Evolutionary conservation across 345 rosid species (phyloP).

Genomic region (Hibiscus syriacus): DNA sequence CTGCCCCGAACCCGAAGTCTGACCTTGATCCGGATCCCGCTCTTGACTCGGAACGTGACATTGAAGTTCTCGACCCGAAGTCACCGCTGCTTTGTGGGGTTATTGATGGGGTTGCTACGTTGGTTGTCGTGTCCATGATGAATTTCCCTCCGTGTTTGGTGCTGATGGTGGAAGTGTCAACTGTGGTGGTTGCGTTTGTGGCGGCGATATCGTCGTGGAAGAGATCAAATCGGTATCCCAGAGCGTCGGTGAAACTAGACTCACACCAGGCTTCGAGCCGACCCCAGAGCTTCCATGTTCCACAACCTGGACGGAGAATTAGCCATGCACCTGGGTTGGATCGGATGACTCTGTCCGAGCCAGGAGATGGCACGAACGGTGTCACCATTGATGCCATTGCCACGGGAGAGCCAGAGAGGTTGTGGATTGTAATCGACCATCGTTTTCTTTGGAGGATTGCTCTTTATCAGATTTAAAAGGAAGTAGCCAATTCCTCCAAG

Average conservation of each 20-base stretch:
- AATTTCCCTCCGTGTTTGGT: constrained; percentile 73
- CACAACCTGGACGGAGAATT: constrained; percentile 63
- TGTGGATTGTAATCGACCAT: constrained; percentile 88
- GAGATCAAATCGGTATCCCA: constrained; percentile 71
- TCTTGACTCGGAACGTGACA: constrained; percentile 33
- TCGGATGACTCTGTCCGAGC: constrained; percentile 65
- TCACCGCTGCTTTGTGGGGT: too few species aligned
- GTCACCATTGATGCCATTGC: constrained; percentile 99
- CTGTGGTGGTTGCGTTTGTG: constrained; percentile 21
- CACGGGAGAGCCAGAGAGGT: constrained; percentile 91
- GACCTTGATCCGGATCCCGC: constrained; percentile 71
- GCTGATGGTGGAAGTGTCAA: constrained; percentile 41
- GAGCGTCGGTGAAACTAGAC: constrained; percentile 33
- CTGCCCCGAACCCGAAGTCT: too few species aligned
- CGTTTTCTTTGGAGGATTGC: constrained; percentile 61
- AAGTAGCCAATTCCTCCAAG: constrained; percentile 39
- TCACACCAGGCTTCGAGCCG: constrained; percentile 93
- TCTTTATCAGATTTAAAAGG: constrained; percentile 48
- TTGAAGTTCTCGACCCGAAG: constrained; percentile 55
- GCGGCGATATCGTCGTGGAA: constrained; percentile 48
- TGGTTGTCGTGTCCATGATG: constrained; percentile 52
- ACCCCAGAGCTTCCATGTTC: constrained; percentile 97
- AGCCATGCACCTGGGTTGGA: constrained; percentile 97
- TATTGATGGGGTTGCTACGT: too few species aligned
- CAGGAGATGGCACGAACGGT: constrained; percentile 88